Evolutionary conservation across 129 eudicot species (phyloP).

Genomic region (Flaveria bidentis): DNA sequence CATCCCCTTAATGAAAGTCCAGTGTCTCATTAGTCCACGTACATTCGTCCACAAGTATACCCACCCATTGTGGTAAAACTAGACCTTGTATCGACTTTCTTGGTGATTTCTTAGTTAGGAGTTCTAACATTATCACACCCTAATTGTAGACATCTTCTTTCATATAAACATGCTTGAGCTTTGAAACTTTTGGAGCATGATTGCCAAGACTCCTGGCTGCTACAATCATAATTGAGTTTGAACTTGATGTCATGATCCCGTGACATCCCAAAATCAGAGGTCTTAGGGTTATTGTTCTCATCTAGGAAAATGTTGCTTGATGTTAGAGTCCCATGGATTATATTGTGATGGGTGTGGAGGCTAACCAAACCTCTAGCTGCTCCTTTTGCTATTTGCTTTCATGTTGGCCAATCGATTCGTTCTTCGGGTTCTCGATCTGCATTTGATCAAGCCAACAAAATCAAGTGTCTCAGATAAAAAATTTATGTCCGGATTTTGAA

Average conservation of each 20-base stretch:
- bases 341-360: conserved; percentile 46
- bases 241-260: conserved; percentile 49
- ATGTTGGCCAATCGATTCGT: conserved; percentile 46
- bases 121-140: too few species aligned
- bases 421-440: conserved; percentile 42
- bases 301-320: conserved; percentile 57
- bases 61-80: conserved; percentile 54
- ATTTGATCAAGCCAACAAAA: neutral
- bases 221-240: neutral
- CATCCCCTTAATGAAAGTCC: too few species aligned
- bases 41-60: conserved; percentile 15
- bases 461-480: neutral
- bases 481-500: neutral
- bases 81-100: conserved; percentile 16
- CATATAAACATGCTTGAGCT: conserved; percentile 51
- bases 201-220: neutral
- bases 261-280: conserved; percentile 52
- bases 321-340: conserved; percentile 36
- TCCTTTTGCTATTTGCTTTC: conserved; percentile 58
- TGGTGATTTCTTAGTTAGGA: too few species aligned
- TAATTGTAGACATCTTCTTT: conserved; percentile 9
- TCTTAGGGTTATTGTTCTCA: conserved; percentile 43
- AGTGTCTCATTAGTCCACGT: neutral
- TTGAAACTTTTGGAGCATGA: conserved; percentile 56
- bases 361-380: conserved; percentile 49